Conservation (phyloP, 2,329 filamentous ascomycete species). For the Chrysoporthe cubensis region DNA sequence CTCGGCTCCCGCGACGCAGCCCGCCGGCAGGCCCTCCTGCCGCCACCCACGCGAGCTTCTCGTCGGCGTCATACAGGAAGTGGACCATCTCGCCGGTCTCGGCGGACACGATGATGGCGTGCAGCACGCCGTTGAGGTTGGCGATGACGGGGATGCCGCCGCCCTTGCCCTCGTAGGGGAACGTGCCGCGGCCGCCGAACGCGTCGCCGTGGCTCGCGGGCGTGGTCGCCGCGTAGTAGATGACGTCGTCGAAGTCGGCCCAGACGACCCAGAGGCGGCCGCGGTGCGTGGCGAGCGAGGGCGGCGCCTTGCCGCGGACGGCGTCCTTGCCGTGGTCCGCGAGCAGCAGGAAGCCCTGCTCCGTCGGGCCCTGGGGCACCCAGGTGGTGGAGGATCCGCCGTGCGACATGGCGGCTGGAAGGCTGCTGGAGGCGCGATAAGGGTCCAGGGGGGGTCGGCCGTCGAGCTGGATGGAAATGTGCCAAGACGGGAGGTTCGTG, state of each 20-base stretch:
- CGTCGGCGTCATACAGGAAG: slow-evolving; percentile 39
- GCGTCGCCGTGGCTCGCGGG: slow-evolving; percentile 31
- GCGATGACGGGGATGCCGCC: slow-evolving; percentile 39
- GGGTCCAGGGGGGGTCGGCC: slow-evolving; percentile 7
- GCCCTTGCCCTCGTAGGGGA: slow-evolving; percentile 31
- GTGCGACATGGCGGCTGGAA: neutral
- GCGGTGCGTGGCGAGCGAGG: slow-evolving; percentile 40
- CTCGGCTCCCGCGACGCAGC: slow-evolving; percentile 33
- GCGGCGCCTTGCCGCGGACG: slow-evolving; percentile 38
- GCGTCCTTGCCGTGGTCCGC: slow-evolving; percentile 31
- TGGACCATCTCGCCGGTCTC: slow-evolving; percentile 37
- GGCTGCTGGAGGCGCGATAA: neutral
- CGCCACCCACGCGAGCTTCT: slow-evolving; percentile 33
- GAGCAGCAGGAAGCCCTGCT: slow-evolving; percentile 33
- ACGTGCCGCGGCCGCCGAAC: slow-evolving; percentile 35
- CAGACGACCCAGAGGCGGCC: slow-evolving; percentile 43
- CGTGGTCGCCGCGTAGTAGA: slow-evolving; percentile 40
- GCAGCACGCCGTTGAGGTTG: slow-evolving; percentile 40
- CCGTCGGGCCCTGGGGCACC: slow-evolving; percentile 38
- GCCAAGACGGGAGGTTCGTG: neutral
- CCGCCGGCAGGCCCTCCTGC: slow-evolving; percentile 31
- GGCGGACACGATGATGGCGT: slow-evolving; percentile 37
- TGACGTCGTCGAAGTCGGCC: slow-evolving; percentile 35
- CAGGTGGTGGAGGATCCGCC: slow-evolving; percentile 32
- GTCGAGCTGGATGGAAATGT: slow-evolving; percentile 3